Conservation (phyloP, 2,329 filamentous ascomycete genomes). For the Neonectria sp. region DNA sequence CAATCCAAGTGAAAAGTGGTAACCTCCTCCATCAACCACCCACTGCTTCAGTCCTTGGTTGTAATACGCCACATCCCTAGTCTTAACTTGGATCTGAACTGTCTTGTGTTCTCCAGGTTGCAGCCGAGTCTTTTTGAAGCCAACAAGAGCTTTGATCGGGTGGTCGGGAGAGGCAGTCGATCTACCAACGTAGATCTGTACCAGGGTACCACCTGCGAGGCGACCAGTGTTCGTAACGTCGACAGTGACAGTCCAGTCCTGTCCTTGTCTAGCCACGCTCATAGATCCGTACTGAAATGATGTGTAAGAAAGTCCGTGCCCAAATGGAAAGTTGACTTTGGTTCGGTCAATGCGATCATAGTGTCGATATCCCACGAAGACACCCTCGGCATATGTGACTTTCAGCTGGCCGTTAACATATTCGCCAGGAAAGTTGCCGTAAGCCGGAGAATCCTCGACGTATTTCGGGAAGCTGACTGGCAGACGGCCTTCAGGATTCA, state of each 20-base stretch:
- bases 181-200: slow-evolving; percentile 65
- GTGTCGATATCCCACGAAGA: slow-evolving; percentile 78
- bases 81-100: slow-evolving; percentile 31
- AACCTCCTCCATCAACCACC: slow-evolving; percentile 47
- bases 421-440: slow-evolving; percentile 71
- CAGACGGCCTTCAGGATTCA: slow-evolving; percentile 75
- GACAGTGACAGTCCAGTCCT: slow-evolving; percentile 64
- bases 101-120: slow-evolving; percentile 37
- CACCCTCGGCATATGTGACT: slow-evolving; percentile 76
- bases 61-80: slow-evolving; percentile 50
- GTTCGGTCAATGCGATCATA: slow-evolving; percentile 71
- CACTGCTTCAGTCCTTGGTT: slow-evolving; percentile 43
- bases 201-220: slow-evolving; percentile 63
- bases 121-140: slow-evolving; percentile 49
- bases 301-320: slow-evolving; percentile 78
- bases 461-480: slow-evolving; percentile 73
- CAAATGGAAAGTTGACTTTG: slow-evolving; percentile 74
- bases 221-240: slow-evolving; percentile 71
- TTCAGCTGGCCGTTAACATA: slow-evolving; percentile 38
- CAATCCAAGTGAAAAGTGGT: slow-evolving; percentile 45
- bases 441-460: slow-evolving; percentile 74
- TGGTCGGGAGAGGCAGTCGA: slow-evolving; percentile 32
- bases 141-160: slow-evolving; percentile 50
- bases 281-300: slow-evolving; percentile 69
- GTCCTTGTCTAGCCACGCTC: slow-evolving; percentile 50